A percentile compares a stretch with the other conserved stretches of the same genome.
phyloP scores from a whole-genome alignment of 495 filamentous ascomycete species.

The Penicillium waksmanii region DNA sequence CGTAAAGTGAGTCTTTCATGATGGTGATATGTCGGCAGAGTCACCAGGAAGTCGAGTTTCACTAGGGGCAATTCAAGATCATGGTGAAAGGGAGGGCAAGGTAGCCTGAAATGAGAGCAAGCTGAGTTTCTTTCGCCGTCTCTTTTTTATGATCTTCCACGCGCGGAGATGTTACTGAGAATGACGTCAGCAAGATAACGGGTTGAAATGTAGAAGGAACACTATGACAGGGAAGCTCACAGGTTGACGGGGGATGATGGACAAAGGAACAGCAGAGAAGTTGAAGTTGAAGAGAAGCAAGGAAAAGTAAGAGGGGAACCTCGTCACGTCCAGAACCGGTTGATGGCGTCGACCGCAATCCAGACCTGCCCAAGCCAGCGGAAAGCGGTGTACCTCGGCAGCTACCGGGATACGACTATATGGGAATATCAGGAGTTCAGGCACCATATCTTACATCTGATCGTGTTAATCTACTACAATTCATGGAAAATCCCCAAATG shows the following conservation, averaged over 20 bases:
- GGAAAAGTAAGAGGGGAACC: too few relatives aligned
- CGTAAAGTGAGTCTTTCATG: slow-evolving; percentile 50
- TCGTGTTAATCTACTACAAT: neutral
- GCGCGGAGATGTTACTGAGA: slow-evolving; percentile 1
- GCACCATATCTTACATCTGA: too few relatives aligned
- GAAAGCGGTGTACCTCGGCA: neutral
- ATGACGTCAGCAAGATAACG: slow-evolving; percentile 34
- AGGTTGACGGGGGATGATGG: too few relatives aligned
- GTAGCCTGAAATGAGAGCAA: neutral
- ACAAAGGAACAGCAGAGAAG: too few relatives aligned
- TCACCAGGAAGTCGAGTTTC: slow-evolving; percentile 13
- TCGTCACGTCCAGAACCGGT: too few relatives aligned
- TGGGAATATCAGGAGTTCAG: too few relatives aligned
- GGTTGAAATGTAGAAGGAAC: slow-evolving; percentile 1
- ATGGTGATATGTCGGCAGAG: slow-evolving; percentile 7
- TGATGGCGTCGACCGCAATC: too few relatives aligned
- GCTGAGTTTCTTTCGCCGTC: neutral
- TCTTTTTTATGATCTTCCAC: neutral
- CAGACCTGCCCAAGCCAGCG: too few relatives aligned
- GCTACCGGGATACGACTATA: neutral
- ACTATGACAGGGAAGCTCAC: too few relatives aligned
- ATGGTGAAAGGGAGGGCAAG: slow-evolving; percentile 15
- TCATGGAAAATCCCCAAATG: neutral
- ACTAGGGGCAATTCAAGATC: slow-evolving; percentile 21
- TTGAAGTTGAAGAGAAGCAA: too few relatives aligned